These are phyloP conservation scores for Acanthochlamys bracteata DNA, from an alignment of 106 monocot species.

Conservation along the genomic window DNA sequence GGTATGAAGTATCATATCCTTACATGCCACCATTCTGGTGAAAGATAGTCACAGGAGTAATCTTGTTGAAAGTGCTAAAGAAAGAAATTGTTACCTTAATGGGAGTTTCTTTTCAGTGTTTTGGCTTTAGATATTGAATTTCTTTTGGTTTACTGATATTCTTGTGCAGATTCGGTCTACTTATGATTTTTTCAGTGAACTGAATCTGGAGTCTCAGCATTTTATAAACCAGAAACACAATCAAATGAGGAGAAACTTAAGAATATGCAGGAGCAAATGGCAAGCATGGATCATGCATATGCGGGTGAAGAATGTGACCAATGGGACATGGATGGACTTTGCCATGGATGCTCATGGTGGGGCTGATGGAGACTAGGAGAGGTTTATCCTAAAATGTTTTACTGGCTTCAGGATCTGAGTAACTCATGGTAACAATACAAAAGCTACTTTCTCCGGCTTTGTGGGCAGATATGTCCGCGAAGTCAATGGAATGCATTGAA, in stretches of 20 bases:
- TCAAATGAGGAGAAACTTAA: constrained; percentile 5
- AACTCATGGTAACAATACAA: no score
- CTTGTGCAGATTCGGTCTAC: constrained; percentile 64
- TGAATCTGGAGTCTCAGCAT: constrained; percentile 42
- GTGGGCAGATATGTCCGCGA: no score
- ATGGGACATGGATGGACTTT: constrained; percentile 20
- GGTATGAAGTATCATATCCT: not conserved
- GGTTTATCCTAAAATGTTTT: no score
- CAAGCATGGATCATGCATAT: constrained; percentile 7
- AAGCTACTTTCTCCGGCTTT: no score
- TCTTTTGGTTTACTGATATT: not conserved
- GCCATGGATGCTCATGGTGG: constrained; percentile 41
- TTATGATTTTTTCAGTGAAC: constrained; percentile 61
- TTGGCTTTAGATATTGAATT: not conserved
- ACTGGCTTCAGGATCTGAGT: no score
- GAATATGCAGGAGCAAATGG: constrained; percentile 16
- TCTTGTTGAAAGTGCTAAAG: constrained; percentile 65
- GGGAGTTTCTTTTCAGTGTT: constrained; percentile 18
- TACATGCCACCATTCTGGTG: constrained; percentile 61
- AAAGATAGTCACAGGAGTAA: constrained; percentile 86
- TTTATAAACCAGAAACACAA: constrained; percentile 1
- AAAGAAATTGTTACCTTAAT: constrained; percentile 55
- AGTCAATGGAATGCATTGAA: no score
- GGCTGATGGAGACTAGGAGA: constrained; percentile 25
- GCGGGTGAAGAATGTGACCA: constrained; percentile 5